Evolutionary conservation across 2,329 filamentous ascomycete genomes (phyloP).

Genomic region (Xylaria arbuscula): DNA sequence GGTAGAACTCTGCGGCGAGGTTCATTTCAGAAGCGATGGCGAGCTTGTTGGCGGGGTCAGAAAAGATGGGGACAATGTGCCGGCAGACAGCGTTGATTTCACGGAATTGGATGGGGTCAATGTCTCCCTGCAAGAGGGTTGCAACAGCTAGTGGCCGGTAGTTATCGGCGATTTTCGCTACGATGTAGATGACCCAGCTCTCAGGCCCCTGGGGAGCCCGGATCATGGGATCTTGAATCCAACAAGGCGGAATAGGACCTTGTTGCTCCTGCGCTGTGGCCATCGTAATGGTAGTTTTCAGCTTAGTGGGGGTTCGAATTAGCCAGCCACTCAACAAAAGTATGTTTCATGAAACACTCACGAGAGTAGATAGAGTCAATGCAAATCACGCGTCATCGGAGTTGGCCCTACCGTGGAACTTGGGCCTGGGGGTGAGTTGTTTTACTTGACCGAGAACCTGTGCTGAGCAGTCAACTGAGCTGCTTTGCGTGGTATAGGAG

Average conservation of each 20-base stretch:
- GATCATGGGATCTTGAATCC: background rate
- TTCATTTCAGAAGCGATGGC: constrained; percentile 8
- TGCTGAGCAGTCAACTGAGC: too few species aligned
- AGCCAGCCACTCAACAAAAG: background rate
- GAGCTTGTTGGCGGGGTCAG: background rate
- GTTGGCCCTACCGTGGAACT: too few species aligned
- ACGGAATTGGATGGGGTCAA: background rate
- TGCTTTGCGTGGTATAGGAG: too few species aligned
- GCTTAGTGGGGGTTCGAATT: background rate
- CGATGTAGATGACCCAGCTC: background rate
- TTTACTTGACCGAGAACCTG: too few species aligned
- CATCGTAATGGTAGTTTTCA: background rate
- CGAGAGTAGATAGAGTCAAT: too few species aligned
- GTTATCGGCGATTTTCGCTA: background rate
- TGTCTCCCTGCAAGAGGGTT: background rate
- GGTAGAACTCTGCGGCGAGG: constrained; percentile 14
- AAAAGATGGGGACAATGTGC: background rate
- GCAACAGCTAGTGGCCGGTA: background rate
- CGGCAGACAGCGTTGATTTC: background rate
- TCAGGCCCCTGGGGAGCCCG: background rate
- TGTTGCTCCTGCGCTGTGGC: background rate
- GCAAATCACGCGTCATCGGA: too few species aligned
- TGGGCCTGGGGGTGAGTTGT: too few species aligned
- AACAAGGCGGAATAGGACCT: background rate
- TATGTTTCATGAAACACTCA: too few species aligned